Base-by-base conservation (phyloP, 2,329 filamentous ascomycete genomes). In the Sordariomycetes sp. region DNA sequence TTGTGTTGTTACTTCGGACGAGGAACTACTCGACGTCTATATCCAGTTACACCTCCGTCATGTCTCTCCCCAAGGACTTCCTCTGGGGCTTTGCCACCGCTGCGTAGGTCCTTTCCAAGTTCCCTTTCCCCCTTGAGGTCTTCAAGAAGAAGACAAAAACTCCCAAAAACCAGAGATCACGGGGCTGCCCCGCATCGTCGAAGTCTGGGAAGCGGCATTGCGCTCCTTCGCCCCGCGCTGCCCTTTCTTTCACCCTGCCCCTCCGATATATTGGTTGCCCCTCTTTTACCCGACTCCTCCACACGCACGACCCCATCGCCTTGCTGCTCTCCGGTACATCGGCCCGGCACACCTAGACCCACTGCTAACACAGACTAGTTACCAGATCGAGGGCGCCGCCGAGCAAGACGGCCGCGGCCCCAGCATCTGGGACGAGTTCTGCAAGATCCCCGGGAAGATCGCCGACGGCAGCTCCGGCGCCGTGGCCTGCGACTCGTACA, bases 381-480 rank as follows among this genome's bases (percentile, higher is more conserved):
- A 94, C 75, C 89, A 95, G 69, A 87, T 95, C 64, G 90, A 95
- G 75, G 90, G 90, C 59, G 84, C 83, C 53, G 76, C 79, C 45
- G 75, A 86, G 53, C 80, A 85, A 66, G 89, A 92, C 67, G 90
- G 89, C 62, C 87, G 89, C 62, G 86, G 81, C 24, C 84, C 88
- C 57, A 89, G 86, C 60, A 94, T 95, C 69, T 95, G 89, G 90
- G 90, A 95, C 72, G 85, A 81, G n/a, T 95, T 95, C 74, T 91
- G 87, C 72, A 80, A 80, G 61, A 85, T 82, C 57, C 84, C 86
- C 7, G 88, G 88, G 65, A 95, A 94, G 72, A 90, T 94, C 65
- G 88, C 89, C 58, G 87, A 89, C 64, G 85, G 82, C 59, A 84
- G 78, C 63, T 86, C 83, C 51, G 90, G 90, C 56, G 84, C 82